These are phyloP conservation scores for Pelargonium nanum DNA, from an alignment of 345 rosid genomes.

Conservation along the genomic window DNA sequence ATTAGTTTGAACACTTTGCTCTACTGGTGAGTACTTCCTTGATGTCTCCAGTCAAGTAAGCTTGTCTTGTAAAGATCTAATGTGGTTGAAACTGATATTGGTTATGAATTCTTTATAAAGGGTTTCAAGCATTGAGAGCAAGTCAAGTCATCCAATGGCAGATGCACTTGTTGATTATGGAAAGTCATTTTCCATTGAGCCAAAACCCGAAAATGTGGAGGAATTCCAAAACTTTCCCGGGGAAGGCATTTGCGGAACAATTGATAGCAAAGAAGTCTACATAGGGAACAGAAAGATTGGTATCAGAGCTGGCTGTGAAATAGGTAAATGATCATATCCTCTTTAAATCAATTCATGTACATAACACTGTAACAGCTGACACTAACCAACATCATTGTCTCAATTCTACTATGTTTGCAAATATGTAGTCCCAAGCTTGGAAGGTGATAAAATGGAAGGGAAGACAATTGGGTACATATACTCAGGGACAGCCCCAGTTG, in stretches of 20 bases:
- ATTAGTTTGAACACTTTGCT: constrained; percentile 33
- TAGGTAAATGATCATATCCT: constrained; percentile 23
- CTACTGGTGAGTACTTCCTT: constrained; percentile 36
- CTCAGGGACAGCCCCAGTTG: constrained; percentile 28
- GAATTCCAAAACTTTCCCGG: constrained; percentile 71
- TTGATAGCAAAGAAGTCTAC: constrained; percentile 42
- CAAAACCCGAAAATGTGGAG: constrained; percentile 56
- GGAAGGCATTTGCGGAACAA: constrained; percentile 64
- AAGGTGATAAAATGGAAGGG: constrained; percentile 27
- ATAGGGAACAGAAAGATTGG: constrained; percentile 61
- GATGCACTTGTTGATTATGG: constrained; percentile 57
- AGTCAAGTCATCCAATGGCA: constrained; percentile 88
- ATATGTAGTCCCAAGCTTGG: constrained; percentile 24
- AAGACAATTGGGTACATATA: constrained; percentile 51
- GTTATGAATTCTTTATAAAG: constrained; percentile 15
- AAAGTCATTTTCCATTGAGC: constrained; percentile 39
- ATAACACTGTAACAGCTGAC: neutral
- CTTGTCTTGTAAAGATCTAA: neutral
- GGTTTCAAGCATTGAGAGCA: constrained; percentile 78
- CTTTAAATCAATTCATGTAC: neutral
- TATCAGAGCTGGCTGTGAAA: constrained; percentile 40
- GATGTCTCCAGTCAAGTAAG: neutral
- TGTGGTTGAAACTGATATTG: neutral
- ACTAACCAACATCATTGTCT: too few relatives aligned
- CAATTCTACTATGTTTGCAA: too few relatives aligned